Conservation (phyloP, 75 land plant species). For the Pinus tabuliformis region DNA sequence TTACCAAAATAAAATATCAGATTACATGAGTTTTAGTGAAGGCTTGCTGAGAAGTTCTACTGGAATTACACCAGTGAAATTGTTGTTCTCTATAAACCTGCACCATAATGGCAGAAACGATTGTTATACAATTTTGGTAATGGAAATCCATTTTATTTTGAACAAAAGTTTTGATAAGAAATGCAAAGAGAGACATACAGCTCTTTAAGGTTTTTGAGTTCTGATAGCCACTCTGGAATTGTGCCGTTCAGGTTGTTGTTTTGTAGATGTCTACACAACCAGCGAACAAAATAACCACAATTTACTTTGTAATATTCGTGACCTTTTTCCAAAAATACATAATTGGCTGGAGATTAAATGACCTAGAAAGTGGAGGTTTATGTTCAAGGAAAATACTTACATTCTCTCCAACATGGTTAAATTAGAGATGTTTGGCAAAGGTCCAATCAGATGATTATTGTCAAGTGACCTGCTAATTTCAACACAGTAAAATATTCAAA, state of each 20-base stretch:
- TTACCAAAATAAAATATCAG: too few relatives aligned
- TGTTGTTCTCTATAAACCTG: too few relatives aligned
- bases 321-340: background rate
- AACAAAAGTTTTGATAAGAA: too few relatives aligned
- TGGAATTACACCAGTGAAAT: too few relatives aligned
- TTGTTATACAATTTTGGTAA: too few relatives aligned
- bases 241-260: conserved; percentile 2
- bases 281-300: background rate
- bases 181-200: background rate
- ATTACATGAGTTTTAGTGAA: too few relatives aligned
- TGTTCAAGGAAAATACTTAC: background rate
- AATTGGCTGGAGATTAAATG: too few relatives aligned
- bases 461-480: background rate
- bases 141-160: too few relatives aligned
- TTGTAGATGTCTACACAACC: background rate
- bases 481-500: background rate
- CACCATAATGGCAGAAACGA: too few relatives aligned
- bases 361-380: background rate
- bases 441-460: background rate
- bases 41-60: too few relatives aligned
- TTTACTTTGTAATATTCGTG: too few relatives aligned
- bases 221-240: background rate
- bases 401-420: background rate
- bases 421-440: background rate
- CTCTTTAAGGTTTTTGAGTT: background rate